These are phyloP conservation scores for Clonostachys byssicola DNA, from an alignment of 2,329 filamentous ascomycete species.

Conservation along the genomic window DNA sequence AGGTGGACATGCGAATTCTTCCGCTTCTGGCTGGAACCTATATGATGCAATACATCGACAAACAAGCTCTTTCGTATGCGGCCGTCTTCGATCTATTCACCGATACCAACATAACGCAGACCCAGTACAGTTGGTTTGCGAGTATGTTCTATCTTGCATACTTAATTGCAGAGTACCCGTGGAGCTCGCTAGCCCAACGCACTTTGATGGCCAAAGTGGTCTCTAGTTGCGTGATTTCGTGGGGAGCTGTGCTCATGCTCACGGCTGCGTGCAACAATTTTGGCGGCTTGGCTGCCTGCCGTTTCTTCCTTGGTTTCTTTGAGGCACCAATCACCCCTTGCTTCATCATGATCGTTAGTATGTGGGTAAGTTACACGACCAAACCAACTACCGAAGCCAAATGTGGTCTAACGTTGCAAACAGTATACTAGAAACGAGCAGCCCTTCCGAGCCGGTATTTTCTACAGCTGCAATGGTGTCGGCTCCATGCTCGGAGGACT, in stretches of 20 bases:
- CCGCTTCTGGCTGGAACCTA: conserved; percentile 47
- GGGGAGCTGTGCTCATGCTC: conserved; percentile 33
- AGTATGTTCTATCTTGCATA: conserved; percentile 51
- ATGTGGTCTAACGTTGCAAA: neutral
- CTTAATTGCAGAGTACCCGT: conserved; percentile 33
- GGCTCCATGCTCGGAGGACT: conserved; percentile 37
- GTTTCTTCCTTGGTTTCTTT: conserved; percentile 40
- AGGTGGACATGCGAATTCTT: conserved; percentile 44
- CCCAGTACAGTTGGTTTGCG: conserved; percentile 49
- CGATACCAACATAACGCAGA: conserved; percentile 37
- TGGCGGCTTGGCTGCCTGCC: conserved; percentile 31
- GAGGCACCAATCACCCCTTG: conserved; percentile 42
- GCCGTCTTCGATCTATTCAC: conserved; percentile 51
- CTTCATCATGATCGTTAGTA: conserved; percentile 44
- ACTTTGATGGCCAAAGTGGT: conserved; percentile 27
- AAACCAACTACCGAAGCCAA: neutral
- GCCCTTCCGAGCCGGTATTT: conserved; percentile 37
- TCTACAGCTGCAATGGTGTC: conserved; percentile 37
- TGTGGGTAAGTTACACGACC: conserved; percentile 26
- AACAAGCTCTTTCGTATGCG: conserved; percentile 47
- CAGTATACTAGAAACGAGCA: conserved; percentile 37
- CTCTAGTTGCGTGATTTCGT: conserved; percentile 19
- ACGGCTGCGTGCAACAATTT: conserved; percentile 35
- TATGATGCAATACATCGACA: conserved; percentile 51
- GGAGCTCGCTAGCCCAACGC: conserved; percentile 24